Evolutionary conservation across 441 rosid genomes (phyloP), one percentile per base, ranked within the genome.

Genomic region (Aquilaria agallochum): DNA sequence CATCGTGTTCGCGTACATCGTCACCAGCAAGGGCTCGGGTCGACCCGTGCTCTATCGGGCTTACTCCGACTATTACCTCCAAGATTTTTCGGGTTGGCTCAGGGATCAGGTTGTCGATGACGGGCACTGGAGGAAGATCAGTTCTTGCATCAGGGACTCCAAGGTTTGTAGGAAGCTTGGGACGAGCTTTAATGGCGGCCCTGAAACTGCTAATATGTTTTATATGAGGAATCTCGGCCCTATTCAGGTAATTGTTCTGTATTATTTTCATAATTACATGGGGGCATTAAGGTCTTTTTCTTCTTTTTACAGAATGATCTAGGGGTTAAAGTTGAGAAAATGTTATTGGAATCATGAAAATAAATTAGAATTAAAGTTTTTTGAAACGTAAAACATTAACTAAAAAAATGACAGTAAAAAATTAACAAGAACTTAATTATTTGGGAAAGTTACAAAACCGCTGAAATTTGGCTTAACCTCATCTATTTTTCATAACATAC

Each of bases 61-160:
- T 14, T 90, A 90, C 58, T 32, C 54, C 8, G 97, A 90, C 56
- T 90, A 90, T 53, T 70, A 73, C 64, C 65, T 90, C 9, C 59
- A 74, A 63, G 88, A 83, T 67, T 90, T 85, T 57, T 75, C 87
- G 0, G 97, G 97, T 13, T 90, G 97, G 97, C 64, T 90, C 8
- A 50, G 74, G 70, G 82, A 88, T 2, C 66, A 90, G 5, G 95
- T 88, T 54, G 68, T 80, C 3, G 81, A 81, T 64, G 70, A 74
- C 45, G 60, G 79, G 57, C 75, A 87, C 52, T 90, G 95, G 97
- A 2, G 45, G 0, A 77, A 84, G 69, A 88, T 90, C 13, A 20
- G 75, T 11, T 78, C 95, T 11, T 90, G 95, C 73, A 70, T 86
- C 7, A 72, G 88, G 47, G 95, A 72, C 42, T 90, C 95, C n/a